A percentile compares a stretch with the other conserved stretches of the same genome.
Conservation (phyloP, 2,329 filamentous ascomycete genomes). For the Allantophomopsis cytisporea region DNA sequence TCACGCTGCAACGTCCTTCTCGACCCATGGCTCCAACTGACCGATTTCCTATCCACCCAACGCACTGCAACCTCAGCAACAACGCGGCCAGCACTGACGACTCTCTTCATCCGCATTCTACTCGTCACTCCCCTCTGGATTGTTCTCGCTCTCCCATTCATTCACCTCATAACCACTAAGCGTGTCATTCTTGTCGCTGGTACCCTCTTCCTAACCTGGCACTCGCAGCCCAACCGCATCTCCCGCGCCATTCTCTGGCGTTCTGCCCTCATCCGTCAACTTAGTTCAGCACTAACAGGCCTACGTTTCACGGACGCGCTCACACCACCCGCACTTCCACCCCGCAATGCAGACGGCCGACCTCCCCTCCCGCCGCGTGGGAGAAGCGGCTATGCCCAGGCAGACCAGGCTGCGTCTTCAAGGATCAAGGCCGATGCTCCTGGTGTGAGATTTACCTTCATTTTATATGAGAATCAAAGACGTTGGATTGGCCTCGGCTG, state of each 20-base stretch:
- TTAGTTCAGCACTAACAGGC: slow-evolving; percentile 65
- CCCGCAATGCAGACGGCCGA: slow-evolving; percentile 15
- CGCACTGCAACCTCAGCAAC: slow-evolving; percentile 83
- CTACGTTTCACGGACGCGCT: slow-evolving; percentile 51
- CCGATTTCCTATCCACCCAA: slow-evolving; percentile 87
- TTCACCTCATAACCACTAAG: slow-evolving; percentile 75
- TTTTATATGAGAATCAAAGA: slow-evolving; percentile 90
- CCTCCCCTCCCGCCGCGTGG: slow-evolving; percentile 16
- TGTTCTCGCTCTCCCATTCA: slow-evolving; percentile 64
- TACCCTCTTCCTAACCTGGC: slow-evolving; percentile 81
- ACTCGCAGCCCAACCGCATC: slow-evolving; percentile 75
- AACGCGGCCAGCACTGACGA: slow-evolving; percentile 77
- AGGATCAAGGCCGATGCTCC: slow-evolving; percentile 40
- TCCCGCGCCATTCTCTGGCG: slow-evolving; percentile 84
- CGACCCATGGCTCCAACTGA: slow-evolving; percentile 77
- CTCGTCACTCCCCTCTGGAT: slow-evolving; percentile 86
- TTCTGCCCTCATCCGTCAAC: slow-evolving; percentile 57
- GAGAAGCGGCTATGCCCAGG: slow-evolving; percentile 7
- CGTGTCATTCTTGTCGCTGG: slow-evolving; percentile 76
- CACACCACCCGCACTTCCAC: slow-evolving; percentile 10
- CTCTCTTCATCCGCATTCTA: slow-evolving; percentile 78
- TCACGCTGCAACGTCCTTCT: slow-evolving; percentile 83
- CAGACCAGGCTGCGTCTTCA: slow-evolving; percentile 20
- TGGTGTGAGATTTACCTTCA: slow-evolving; percentile 91
- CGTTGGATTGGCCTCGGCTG: slow-evolving; percentile 92